Conservation (phyloP, 805 yeast genomes). For the Candida maltosa region DNA sequence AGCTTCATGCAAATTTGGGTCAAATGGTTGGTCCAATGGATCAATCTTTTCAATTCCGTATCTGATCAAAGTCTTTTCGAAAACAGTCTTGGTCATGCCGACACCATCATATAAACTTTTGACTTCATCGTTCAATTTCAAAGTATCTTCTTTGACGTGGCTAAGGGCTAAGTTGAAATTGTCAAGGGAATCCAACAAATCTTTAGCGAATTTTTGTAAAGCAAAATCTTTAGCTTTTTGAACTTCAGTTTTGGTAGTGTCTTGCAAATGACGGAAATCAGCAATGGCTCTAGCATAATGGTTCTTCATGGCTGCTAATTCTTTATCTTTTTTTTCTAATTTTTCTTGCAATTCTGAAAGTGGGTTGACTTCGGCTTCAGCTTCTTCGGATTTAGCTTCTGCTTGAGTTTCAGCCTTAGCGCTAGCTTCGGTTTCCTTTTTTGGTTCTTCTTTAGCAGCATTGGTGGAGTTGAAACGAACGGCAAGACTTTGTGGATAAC, state of each 20-base stretch:
- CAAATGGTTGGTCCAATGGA: conserved; percentile 82
- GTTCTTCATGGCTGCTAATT: conserved; percentile 78
- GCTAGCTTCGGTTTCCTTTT: conserved; percentile 9
- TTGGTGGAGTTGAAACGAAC: conserved; percentile 17
- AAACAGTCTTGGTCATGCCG: conserved; percentile 81
- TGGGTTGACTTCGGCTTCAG: conserved; percentile 5
- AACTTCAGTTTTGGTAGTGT: conserved; percentile 81
- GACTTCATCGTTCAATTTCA: conserved; percentile 59
- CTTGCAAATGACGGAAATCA: conserved; percentile 90
- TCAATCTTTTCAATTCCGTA: conserved; percentile 81
- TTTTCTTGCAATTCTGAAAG: conserved; percentile 44
- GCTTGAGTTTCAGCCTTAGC: conserved; percentile 6
- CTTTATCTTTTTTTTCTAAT: conserved; percentile 61
- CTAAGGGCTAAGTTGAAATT: conserved; percentile 83
- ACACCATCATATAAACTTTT: conserved; percentile 83
- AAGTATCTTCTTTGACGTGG: conserved; percentile 64
- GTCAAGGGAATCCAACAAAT: conserved; percentile 83
- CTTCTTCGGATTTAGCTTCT: conserved; percentile 7
- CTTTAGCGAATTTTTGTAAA: conserved; percentile 86
- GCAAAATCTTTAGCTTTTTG: conserved; percentile 89
- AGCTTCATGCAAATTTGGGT: conserved; percentile 92
- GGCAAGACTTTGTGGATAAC: conserved; percentile 1
- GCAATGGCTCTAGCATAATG: conserved; percentile 80
- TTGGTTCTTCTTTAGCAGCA: conserved; percentile 12
- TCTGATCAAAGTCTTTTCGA: conserved; percentile 74